A percentile compares a stretch with the other conserved stretches of the same genome.
phyloP scores from a whole-genome alignment of 2,329 filamentous ascomycete genomes.

The Aspergillus ochraceus region DNA sequence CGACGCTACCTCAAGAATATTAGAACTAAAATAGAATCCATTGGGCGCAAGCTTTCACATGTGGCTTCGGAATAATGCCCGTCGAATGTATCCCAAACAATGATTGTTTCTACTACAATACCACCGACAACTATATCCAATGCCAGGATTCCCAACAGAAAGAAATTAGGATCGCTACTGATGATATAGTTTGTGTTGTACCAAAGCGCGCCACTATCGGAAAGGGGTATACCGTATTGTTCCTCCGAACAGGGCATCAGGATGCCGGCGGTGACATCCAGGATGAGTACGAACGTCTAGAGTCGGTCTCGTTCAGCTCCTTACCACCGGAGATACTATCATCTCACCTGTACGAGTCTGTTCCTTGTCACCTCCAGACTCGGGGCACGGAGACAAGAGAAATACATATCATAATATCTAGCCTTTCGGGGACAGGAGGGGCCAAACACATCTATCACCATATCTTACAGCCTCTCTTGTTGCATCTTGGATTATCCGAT shows the following conservation, averaged over 20 bases:
- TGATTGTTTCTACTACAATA: background rate
- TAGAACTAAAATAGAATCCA: too few species aligned
- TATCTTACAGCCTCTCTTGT: slow-evolving; percentile 59
- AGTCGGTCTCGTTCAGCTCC: slow-evolving; percentile 16
- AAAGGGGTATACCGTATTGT: slow-evolving; percentile 23
- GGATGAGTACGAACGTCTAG: slow-evolving; percentile 11
- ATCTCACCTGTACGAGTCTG: slow-evolving; percentile 14
- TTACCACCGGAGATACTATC: slow-evolving; percentile 19
- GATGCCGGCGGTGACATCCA: background rate
- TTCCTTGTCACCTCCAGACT: slow-evolving; percentile 24
- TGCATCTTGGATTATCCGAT: slow-evolving; percentile 43
- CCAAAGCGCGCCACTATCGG: slow-evolving; percentile 4
- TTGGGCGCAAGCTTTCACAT: too few species aligned
- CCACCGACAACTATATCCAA: slow-evolving; percentile 13
- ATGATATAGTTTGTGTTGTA: slow-evolving; percentile 28
- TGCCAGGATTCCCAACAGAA: slow-evolving; percentile 16
- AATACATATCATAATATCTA: slow-evolving; percentile 67
- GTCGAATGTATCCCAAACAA: background rate
- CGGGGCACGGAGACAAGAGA: slow-evolving; percentile 7
- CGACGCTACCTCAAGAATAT: too few species aligned
- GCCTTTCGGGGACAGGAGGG: slow-evolving; percentile 61
- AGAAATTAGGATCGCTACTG: slow-evolving; percentile 17
- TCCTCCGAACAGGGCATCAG: slow-evolving; percentile 14
- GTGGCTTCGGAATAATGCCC: background rate
- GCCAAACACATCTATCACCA: slow-evolving; percentile 57